Evolutionary conservation across 106 monocot species (phyloP).

Genomic region (Dioscorea alata): DNA sequence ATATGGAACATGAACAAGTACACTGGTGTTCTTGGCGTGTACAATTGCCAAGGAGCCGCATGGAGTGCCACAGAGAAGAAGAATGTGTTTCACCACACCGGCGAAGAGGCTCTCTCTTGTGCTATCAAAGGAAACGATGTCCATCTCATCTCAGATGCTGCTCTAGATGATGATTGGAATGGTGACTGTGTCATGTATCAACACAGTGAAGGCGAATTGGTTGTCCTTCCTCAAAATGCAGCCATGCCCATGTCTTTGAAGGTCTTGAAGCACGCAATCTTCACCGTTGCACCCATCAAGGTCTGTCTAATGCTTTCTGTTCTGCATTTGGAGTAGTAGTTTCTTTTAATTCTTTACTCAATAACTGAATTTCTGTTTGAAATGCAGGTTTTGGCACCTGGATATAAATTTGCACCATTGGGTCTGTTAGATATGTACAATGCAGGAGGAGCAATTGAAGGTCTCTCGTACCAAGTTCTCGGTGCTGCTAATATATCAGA

Average conservation of each 20-base stretch:
- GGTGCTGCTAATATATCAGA: constrained; percentile 3
- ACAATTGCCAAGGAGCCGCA: constrained; percentile 96
- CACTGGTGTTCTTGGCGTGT: constrained; percentile 88
- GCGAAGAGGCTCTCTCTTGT: constrained; percentile 34
- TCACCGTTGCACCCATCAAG: constrained; percentile 73
- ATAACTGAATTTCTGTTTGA: neutral
- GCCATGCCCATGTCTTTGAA: constrained; percentile 62
- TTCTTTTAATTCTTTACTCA: neutral
- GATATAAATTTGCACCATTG: constrained; percentile 60
- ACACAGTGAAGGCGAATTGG: constrained; percentile 31
- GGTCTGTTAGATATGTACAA: constrained; percentile 92
- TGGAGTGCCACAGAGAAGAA: constrained; percentile 82
- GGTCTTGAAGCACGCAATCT: constrained; percentile 66
- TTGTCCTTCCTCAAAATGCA: constrained; percentile 32
- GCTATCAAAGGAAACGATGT: constrained; percentile 47
- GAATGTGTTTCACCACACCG: constrained; percentile 55
- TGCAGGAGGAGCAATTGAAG: constrained; percentile 74
- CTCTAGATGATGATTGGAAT: constrained; percentile 57
- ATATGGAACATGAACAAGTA: constrained; percentile 99
- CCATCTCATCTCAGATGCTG: constrained; percentile 70
- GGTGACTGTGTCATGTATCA: constrained; percentile 58
- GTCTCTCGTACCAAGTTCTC: constrained; percentile 48
- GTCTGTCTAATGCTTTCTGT: constrained; percentile 10
- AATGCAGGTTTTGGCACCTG: constrained; percentile 61
- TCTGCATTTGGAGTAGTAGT: neutral